Percentiles rank a stretch among this genome's conserved stretches.
Conservation (phyloP, 148 eudicot genomes). For the Vaccinium myrtillus region DNA sequence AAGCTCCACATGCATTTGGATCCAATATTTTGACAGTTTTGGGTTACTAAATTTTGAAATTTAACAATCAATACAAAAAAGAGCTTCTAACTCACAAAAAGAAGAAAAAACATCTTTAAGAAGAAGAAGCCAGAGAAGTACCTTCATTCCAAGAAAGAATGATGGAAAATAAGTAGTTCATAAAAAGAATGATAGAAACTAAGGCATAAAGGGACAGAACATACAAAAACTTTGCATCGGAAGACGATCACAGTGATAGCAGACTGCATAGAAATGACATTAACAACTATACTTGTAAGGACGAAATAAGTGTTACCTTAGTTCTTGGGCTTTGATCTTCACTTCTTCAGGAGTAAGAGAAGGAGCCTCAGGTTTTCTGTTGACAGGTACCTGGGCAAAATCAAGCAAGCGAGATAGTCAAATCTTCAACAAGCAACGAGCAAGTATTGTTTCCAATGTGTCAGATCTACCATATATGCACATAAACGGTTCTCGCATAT, state of each 20-base stretch:
- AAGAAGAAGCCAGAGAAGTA: background rate
- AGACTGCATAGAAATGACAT: background rate
- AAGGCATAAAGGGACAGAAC: background rate
- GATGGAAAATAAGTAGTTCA: background rate
- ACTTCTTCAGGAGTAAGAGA: slow-evolving; percentile 87
- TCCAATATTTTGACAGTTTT: background rate
- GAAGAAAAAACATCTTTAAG: background rate
- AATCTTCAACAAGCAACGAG: background rate
- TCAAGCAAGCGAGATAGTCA: background rate
- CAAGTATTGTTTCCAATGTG: background rate
- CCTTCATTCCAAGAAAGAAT: background rate
- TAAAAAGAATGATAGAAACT: background rate
- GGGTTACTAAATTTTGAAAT: background rate
- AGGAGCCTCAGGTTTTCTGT: slow-evolving; percentile 53
- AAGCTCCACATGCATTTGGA: background rate
- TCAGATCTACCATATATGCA: slow-evolving; percentile 2
- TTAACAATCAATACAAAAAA: background rate
- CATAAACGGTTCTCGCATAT: background rate
- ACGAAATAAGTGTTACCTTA: slow-evolving; percentile 43
- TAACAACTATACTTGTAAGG: background rate
- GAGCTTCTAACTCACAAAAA: background rate
- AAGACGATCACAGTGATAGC: background rate
- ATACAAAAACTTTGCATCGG: background rate
- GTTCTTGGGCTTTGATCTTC: slow-evolving; percentile 71
- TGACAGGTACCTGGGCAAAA: slow-evolving; percentile 60